Conservation (phyloP, 495 filamentous ascomycete species). For the Penicilliopsis zonata region DNA sequence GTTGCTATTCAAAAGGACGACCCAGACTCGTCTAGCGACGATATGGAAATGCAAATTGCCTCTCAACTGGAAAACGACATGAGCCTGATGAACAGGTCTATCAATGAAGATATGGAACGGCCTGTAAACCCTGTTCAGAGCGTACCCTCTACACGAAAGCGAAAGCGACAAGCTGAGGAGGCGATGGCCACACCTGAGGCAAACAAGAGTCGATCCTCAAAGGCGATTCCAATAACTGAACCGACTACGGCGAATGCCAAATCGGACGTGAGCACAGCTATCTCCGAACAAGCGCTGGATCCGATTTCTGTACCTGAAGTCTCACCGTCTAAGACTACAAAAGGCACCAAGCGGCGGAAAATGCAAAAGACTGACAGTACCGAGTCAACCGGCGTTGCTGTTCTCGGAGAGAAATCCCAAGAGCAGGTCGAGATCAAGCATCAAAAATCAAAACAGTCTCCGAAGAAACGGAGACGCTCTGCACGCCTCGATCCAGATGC, state of each 20-base stretch:
- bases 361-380: too few species aligned
- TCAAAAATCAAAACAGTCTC: too few species aligned
- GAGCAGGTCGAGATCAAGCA: too few species aligned
- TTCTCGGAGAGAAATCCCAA: too few species aligned
- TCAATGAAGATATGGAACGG: constrained; percentile 3
- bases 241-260: constrained; percentile 1
- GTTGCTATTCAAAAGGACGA: constrained; percentile 4
- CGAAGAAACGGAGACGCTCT: too few species aligned
- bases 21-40: constrained; percentile 25
- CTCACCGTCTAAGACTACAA: background rate
- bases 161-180: constrained; percentile 22
- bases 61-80: constrained; percentile 35
- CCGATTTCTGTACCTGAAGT: background rate
- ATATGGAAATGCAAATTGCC: constrained; percentile 29
- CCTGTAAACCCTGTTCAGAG: background rate
- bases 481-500: too few species aligned
- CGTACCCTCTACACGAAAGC: constrained; percentile 18
- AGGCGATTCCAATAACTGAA: constrained; percentile 12
- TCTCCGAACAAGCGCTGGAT: background rate
- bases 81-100: constrained; percentile 17
- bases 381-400: too few species aligned
- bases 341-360: background rate
- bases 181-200: constrained; percentile 4
- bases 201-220: constrained; percentile 21
- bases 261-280: constrained; percentile 6